Conservation (phyloP, 768 basidiomycete species). For the Cystofilobasidium ferigula region DNA sequence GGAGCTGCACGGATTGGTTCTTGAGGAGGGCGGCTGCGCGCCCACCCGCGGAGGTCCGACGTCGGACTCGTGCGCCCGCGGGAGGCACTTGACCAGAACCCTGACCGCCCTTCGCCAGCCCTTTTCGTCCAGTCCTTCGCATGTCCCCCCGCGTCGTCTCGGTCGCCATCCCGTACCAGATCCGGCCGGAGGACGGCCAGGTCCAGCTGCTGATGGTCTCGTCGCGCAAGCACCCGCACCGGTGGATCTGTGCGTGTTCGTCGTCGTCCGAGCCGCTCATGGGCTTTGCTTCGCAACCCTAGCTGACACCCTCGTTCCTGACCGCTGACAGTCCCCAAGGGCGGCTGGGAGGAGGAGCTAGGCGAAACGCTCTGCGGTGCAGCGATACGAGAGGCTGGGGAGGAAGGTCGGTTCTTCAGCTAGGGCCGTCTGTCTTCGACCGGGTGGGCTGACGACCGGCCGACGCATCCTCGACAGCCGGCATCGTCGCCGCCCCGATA, state of each 20-base stretch:
- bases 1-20: no score
- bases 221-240: conserved; percentile 1
- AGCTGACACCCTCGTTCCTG: background rate
- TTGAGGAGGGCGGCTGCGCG: no score
- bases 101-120: no score
- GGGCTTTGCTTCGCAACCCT: background rate
- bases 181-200: background rate
- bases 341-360: background rate
- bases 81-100: no score
- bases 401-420: conserved; percentile 16
- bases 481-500: conserved; percentile 3
- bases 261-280: background rate
- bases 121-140: no score
- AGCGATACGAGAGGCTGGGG: conserved; percentile 4
- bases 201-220: conserved; percentile 12
- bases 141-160: conserved; percentile 14
- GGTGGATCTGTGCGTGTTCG: conserved; percentile 13
- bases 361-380: conserved; percentile 3
- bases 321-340: conserved; percentile 13
- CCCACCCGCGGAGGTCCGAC: no score
- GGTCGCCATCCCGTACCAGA: conserved; percentile 16
- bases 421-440: no score
- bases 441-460: no score
- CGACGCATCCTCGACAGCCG: conserved; percentile 1
- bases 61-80: no score